These are phyloP conservation scores for Calonectria pseudoturangicola DNA, from an alignment of 2,329 filamentous ascomycete species.

Conservation along the genomic window DNA sequence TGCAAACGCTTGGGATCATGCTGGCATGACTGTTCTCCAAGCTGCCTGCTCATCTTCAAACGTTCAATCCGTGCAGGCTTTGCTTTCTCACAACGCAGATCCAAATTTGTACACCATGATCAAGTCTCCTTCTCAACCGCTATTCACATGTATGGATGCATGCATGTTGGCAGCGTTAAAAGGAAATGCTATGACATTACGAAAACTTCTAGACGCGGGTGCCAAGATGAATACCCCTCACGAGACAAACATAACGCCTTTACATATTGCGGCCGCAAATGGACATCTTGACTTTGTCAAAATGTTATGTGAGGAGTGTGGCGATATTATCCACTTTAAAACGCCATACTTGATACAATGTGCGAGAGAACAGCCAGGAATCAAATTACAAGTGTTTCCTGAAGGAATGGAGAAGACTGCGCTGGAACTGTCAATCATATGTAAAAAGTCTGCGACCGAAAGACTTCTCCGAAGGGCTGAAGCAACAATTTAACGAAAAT, in stretches of 20 bases:
- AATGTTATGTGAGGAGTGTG: background rate
- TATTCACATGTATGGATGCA: background rate
- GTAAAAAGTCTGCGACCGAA: background rate
- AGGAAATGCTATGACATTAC: background rate
- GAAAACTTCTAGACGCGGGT: background rate
- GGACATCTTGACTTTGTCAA: background rate
- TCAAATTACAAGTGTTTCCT: background rate
- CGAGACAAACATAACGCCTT: background rate
- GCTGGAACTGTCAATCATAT: background rate
- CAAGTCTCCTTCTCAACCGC: background rate
- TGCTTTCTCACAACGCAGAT: slow-evolving; percentile 1
- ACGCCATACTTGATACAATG: background rate
- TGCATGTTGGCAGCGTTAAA: background rate
- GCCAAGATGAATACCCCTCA: background rate
- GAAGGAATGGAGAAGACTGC: background rate
- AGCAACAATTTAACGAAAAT: background rate
- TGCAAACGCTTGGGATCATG: slow-evolving; percentile 12
- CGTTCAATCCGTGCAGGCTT: background rate
- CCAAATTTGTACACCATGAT: background rate
- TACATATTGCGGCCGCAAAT: slow-evolving; percentile 11
- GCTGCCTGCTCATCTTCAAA: background rate
- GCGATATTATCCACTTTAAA: background rate
- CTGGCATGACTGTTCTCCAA: slow-evolving; percentile 11
- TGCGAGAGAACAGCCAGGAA: background rate
- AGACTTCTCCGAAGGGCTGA: background rate